phyloP scores from a whole-genome alignment of 2,329 filamentous ascomycete species.

The Catunica adiposa region DNA sequence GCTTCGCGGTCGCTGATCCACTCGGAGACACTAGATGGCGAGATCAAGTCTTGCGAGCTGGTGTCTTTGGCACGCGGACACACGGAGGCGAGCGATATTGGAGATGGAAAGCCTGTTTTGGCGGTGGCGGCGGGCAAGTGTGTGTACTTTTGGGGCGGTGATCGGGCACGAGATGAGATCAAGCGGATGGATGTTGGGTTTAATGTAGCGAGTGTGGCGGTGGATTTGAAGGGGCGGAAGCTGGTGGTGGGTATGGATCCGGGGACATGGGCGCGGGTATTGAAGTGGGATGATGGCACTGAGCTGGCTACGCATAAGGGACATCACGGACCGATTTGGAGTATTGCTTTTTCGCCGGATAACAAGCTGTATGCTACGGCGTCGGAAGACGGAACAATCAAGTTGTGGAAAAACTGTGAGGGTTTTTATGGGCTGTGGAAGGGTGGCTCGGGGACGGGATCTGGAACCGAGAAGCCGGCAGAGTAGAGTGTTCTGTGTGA shows the following conservation, averaged over 20 bases:
- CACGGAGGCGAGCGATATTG: slow-evolving; percentile 44
- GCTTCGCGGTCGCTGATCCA: slow-evolving; percentile 58
- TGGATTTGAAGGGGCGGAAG: slow-evolving; percentile 66
- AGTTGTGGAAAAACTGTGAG: slow-evolving; percentile 63
- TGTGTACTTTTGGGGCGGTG: slow-evolving; percentile 79
- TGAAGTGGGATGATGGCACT: slow-evolving; percentile 59
- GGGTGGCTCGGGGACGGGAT: slow-evolving; percentile 31
- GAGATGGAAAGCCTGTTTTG: slow-evolving; percentile 54
- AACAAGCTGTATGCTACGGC: slow-evolving; percentile 92
- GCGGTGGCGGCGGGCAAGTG: slow-evolving; percentile 89
- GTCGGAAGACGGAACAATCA: slow-evolving; percentile 94
- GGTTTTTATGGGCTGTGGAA: slow-evolving; percentile 49
- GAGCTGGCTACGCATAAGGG: slow-evolving; percentile 73
- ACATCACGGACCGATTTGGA: slow-evolving; percentile 96
- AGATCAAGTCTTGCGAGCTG: slow-evolving; percentile 85
- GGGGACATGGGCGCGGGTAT: slow-evolving; percentile 93
- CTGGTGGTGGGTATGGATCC: slow-evolving; percentile 81
- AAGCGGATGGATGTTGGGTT: slow-evolving; percentile 69
- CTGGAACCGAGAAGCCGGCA: slow-evolving; percentile 10
- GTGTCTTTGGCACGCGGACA: slow-evolving; percentile 48
- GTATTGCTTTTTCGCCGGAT: slow-evolving; percentile 82
- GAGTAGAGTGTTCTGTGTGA: slow-evolving; percentile 12
- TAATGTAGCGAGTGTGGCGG: slow-evolving; percentile 76
- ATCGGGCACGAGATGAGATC: slow-evolving; percentile 49
- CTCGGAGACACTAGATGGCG: slow-evolving; percentile 62